These are phyloP conservation scores for Dendrothele bispora DNA, from an alignment of 768 basidiomycete species.

Conservation along the genomic window DNA sequence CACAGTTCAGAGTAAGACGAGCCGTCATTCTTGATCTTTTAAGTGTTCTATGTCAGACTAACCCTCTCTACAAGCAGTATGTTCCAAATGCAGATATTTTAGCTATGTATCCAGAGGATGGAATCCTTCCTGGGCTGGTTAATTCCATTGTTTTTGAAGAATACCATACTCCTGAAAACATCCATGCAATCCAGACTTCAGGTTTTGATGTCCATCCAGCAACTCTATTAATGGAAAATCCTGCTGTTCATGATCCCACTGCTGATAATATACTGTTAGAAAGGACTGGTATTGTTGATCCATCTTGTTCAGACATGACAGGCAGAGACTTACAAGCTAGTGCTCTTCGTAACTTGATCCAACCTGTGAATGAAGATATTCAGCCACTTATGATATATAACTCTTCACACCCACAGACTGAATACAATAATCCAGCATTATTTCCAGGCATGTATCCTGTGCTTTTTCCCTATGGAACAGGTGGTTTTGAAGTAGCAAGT, in stretches of 20 bases:
- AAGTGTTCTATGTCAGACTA: background rate
- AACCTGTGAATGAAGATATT: background rate
- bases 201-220: conserved; percentile 1
- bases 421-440: too few species aligned
- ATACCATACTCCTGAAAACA: background rate
- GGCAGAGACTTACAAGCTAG: background rate
- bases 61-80: too few species aligned
- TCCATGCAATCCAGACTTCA: background rate
- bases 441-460: conserved; percentile 1
- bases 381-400: conserved; percentile 4
- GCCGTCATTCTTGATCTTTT: background rate
- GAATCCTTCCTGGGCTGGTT: background rate
- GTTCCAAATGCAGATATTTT: background rate
- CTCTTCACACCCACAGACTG: too few species aligned
- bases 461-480: conserved; percentile 3
- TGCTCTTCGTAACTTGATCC: background rate
- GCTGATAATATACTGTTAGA: background rate
- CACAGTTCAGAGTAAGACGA: background rate
- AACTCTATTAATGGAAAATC: background rate
- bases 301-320: background rate
- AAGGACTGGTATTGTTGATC: background rate
- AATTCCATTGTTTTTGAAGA: background rate
- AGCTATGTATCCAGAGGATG: background rate
- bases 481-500: conserved; percentile 8
- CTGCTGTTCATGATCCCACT: too few species aligned